These are phyloP conservation scores for Pythium diclinum DNA, from an alignment of 352 stramenopile genomes.

Conservation along the genomic window DNA sequence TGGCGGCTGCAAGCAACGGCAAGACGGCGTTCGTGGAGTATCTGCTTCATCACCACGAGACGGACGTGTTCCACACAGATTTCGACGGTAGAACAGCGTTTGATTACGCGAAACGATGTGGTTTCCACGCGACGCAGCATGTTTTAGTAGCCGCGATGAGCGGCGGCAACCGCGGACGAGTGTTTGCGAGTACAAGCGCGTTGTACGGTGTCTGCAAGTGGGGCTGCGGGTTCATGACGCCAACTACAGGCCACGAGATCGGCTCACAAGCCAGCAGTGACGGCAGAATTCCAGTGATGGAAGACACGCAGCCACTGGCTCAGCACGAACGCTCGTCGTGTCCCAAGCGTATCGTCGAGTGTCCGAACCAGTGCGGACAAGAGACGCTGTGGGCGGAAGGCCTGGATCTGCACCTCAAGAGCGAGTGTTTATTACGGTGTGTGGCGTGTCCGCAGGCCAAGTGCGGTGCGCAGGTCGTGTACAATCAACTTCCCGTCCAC, in stretches of 20 bases:
- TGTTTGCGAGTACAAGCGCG: constrained; percentile 36
- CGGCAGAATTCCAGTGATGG: constrained; percentile 25
- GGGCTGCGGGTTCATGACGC: constrained; percentile 59
- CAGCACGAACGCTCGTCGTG: constrained; percentile 47
- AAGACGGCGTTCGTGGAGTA: constrained; percentile 53
- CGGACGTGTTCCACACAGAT: constrained; percentile 42
- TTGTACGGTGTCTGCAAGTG: constrained; percentile 59
- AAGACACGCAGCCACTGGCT: constrained; percentile 37
- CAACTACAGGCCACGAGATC: constrained; percentile 29
- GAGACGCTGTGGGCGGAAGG: constrained; percentile 46
- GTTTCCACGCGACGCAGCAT: constrained; percentile 32
- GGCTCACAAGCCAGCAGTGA: neutral
- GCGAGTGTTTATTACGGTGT: constrained; percentile 38
- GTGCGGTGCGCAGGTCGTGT: constrained; percentile 32
- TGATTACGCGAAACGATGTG: constrained; percentile 32
- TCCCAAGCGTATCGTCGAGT: constrained; percentile 46
- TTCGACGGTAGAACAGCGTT: constrained; percentile 37
- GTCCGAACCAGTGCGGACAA: constrained; percentile 27
- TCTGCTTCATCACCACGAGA: constrained; percentile 36
- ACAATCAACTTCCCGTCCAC: constrained; percentile 30
- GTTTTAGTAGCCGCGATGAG: constrained; percentile 46
- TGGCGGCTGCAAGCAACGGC: constrained; percentile 50
- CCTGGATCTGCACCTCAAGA: constrained; percentile 33
- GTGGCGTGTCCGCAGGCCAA: constrained; percentile 51
- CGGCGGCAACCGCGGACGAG: constrained; percentile 34